Conservation (phyloP, 208 protist species). For the Novymonas esmeraldas region DNA sequence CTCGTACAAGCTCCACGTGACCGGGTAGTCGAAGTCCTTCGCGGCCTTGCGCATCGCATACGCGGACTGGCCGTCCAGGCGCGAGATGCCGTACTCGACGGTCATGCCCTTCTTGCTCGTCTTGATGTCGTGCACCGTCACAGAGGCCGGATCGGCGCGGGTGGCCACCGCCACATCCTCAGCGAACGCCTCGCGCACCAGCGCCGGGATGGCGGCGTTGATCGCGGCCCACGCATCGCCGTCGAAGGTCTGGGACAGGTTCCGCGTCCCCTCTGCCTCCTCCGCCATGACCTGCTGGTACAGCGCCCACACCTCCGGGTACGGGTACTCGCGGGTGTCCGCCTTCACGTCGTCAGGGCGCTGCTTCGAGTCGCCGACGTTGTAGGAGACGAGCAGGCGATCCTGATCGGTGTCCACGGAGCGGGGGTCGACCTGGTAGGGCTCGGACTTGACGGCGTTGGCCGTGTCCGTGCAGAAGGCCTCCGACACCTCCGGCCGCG, state of each 20-base stretch:
- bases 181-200: constrained; percentile 30
- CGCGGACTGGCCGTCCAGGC: constrained; percentile 29
- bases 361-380: constrained; percentile 28
- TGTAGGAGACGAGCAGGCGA: constrained; percentile 53
- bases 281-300: constrained; percentile 43
- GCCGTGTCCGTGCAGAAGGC: constrained; percentile 56
- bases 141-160: constrained; percentile 9
- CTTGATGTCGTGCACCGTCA: constrained; percentile 34
- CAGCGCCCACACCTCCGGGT: constrained; percentile 51
- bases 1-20: constrained; percentile 37
- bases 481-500: constrained; percentile 37
- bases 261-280: constrained; percentile 33
- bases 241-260: constrained; percentile 38
- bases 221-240: constrained; percentile 40
- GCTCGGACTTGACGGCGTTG: constrained; percentile 29
- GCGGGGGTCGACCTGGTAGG: constrained; percentile 33
- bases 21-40: constrained; percentile 26
- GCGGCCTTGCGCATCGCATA: constrained; percentile 34
- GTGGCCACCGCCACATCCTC: constrained; percentile 31
- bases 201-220: constrained; percentile 15
- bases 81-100: constrained; percentile 27
- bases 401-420: constrained; percentile 43
- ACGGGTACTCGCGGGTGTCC: constrained; percentile 34
- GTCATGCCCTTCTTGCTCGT: constrained; percentile 35
- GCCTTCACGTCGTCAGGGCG: constrained; percentile 27